These are phyloP conservation scores for Peronospora farinosa DNA, from an alignment of 352 stramenopile species.

Conservation along the genomic window DNA sequence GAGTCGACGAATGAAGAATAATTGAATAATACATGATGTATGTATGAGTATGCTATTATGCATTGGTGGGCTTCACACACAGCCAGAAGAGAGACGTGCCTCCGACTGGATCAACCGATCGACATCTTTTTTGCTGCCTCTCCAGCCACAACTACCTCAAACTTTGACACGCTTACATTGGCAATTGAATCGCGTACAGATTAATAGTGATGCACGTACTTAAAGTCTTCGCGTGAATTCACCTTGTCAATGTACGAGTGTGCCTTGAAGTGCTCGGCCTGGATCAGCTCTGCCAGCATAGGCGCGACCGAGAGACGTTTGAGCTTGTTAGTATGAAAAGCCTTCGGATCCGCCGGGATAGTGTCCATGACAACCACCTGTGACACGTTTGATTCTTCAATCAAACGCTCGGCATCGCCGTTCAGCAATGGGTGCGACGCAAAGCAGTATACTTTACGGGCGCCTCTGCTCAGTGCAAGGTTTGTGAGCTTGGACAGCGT, in stretches of 20 bases:
- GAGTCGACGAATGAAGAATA: conserved; percentile 30
- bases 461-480: conserved; percentile 74
- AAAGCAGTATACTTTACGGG: conserved; percentile 86
- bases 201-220: conserved; percentile 83
- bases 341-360: conserved; percentile 56
- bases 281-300: conserved; percentile 87
- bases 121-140: conserved; percentile 15
- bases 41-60: conserved; percentile 27
- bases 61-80: conserved; percentile 14
- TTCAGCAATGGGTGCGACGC: conserved; percentile 88
- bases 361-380: conserved; percentile 90
- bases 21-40: conserved; percentile 26
- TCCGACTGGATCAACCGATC: conserved; percentile 1
- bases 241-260: conserved; percentile 86
- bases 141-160: conserved; percentile 14
- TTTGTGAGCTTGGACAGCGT: conserved; percentile 81
- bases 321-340: conserved; percentile 76
- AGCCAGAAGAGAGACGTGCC: conserved; percentile 6
- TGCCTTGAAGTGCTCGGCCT: conserved; percentile 87
- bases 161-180: conserved; percentile 1
- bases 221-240: conserved; percentile 80
- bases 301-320: conserved; percentile 83
- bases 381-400: conserved; percentile 72
- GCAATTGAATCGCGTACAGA: conserved; percentile 10
- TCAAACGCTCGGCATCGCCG: conserved; percentile 77